Conservation (phyloP, 768 basidiomycete genomes). For the Leccinum barrowsii region DNA sequence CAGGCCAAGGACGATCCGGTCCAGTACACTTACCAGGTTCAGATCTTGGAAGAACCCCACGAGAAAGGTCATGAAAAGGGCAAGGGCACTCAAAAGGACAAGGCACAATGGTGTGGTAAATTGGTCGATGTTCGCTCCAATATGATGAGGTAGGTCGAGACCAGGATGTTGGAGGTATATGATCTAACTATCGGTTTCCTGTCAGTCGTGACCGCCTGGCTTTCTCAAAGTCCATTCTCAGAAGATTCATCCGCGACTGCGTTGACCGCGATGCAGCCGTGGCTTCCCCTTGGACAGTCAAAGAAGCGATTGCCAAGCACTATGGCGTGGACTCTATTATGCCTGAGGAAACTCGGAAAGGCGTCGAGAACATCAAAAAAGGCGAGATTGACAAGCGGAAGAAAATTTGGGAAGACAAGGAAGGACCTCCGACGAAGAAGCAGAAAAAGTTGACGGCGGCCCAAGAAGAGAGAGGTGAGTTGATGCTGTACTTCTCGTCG, state of each 20-base stretch:
- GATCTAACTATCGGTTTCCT: conserved; percentile 2
- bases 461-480: conserved; percentile 70
- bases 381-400: conserved; percentile 92
- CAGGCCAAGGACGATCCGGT: conserved; percentile 71
- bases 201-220: conserved; percentile 88
- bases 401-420: conserved; percentile 87
- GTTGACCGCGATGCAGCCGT: conserved; percentile 90
- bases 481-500: neutral
- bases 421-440: conserved; percentile 76
- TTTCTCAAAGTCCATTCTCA: conserved; percentile 95
- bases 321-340: conserved; percentile 85
- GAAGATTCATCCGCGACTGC: conserved; percentile 94
- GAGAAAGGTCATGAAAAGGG: conserved; percentile 64
- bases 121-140: conserved; percentile 79
- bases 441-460: conserved; percentile 74
- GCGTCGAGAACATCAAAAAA: conserved; percentile 77
- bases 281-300: conserved; percentile 95
- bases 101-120: conserved; percentile 67
- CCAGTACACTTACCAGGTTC: conserved; percentile 84
- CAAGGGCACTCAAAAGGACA: conserved; percentile 52
- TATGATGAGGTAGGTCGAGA: conserved; percentile 67
- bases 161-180: conserved; percentile 1
- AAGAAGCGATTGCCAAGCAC: conserved; percentile 74
- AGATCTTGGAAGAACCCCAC: conserved; percentile 75
- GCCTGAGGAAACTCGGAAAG: conserved; percentile 78